phyloP scores from a whole-genome alignment of 2,329 filamentous ascomycete genomes.

The Trichocomaceae sp. region DNA sequence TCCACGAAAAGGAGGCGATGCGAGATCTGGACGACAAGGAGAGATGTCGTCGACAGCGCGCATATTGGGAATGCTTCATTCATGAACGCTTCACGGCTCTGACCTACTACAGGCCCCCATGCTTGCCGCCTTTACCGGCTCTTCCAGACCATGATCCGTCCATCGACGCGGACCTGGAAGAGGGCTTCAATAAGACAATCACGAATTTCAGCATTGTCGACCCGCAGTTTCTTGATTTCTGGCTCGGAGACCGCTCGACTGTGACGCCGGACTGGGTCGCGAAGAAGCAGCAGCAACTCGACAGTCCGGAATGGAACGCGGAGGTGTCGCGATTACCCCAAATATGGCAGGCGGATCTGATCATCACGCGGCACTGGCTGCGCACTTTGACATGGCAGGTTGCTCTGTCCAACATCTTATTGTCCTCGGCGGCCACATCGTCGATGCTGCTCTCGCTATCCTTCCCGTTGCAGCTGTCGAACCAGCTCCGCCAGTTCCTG shows the following conservation, averaged over 20 bases:
- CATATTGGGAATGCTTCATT: slow-evolving; percentile 53
- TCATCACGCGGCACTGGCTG: slow-evolving; percentile 46
- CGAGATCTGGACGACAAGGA: slow-evolving; percentile 29
- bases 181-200: slow-evolving; percentile 39
- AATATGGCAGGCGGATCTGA: slow-evolving; percentile 46
- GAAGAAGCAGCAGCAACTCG: slow-evolving; percentile 40
- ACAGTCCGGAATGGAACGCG: slow-evolving; percentile 32
- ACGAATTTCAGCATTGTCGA: slow-evolving; percentile 42
- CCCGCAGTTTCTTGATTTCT: slow-evolving; percentile 39
- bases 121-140: slow-evolving; percentile 33
- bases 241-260: slow-evolving; percentile 34
- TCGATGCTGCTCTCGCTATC: slow-evolving; percentile 34
- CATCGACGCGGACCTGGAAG: slow-evolving; percentile 24
- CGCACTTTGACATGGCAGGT: slow-evolving; percentile 46
- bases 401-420: slow-evolving; percentile 43
- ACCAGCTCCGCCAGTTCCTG: slow-evolving; percentile 39
- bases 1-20: slow-evolving; percentile 36
- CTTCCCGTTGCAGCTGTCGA: slow-evolving; percentile 42
- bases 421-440: slow-evolving; percentile 29
- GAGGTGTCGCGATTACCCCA: slow-evolving; percentile 35
- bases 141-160: slow-evolving; percentile 37
- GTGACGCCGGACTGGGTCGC: slow-evolving; percentile 42
- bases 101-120: slow-evolving; percentile 42
- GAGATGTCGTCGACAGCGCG: slow-evolving; percentile 38
- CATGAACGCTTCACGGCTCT: slow-evolving; percentile 53